Conservation (phyloP, 1,284 basidiomycete genomes). For the Ustilago crameri region DNA sequence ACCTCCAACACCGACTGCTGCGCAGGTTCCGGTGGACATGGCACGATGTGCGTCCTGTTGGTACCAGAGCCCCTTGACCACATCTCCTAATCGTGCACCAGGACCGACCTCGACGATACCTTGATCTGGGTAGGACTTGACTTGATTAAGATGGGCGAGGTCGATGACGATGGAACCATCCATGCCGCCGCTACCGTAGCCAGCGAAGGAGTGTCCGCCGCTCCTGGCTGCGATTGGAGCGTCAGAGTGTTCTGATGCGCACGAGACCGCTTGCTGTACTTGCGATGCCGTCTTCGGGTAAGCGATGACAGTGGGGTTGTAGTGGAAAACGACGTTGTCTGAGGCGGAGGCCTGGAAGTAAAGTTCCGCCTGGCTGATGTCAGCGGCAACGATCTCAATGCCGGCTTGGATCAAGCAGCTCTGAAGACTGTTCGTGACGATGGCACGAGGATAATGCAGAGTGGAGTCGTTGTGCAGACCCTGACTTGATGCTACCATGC, state of each 20-base stretch:
- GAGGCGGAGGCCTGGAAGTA: slow-evolving; percentile 50
- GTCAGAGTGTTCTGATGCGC: slow-evolving; percentile 20
- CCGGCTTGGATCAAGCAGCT: slow-evolving; percentile 18
- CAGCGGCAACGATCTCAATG: slow-evolving; percentile 33
- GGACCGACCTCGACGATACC: slow-evolving; percentile 59
- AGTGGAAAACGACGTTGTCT: slow-evolving; percentile 68
- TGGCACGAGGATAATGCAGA: neutral
- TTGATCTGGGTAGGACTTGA: slow-evolving; percentile 40
- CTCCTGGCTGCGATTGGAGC: slow-evolving; percentile 63
- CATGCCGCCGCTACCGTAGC: slow-evolving; percentile 60
- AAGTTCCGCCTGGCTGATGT: slow-evolving; percentile 26
- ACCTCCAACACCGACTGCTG: slow-evolving; percentile 67
- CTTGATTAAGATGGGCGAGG: slow-evolving; percentile 52
- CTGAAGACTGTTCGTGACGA: slow-evolving; percentile 11
- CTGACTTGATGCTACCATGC: neutral
- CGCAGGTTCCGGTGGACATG: slow-evolving; percentile 67
- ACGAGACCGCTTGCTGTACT: slow-evolving; percentile 57
- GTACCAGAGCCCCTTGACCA: slow-evolving; percentile 64
- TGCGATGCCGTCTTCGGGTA: slow-evolving; percentile 48
- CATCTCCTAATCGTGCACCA: slow-evolving; percentile 67
- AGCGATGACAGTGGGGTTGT: slow-evolving; percentile 63
- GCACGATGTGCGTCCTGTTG: slow-evolving; percentile 51
- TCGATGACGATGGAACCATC: slow-evolving; percentile 63
- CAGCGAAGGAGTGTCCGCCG: slow-evolving; percentile 68
- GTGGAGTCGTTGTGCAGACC: slow-evolving; percentile 1